phyloP scores from a whole-genome alignment of 1,284 basidiomycete species.

The Agaricales sp. region DNA sequence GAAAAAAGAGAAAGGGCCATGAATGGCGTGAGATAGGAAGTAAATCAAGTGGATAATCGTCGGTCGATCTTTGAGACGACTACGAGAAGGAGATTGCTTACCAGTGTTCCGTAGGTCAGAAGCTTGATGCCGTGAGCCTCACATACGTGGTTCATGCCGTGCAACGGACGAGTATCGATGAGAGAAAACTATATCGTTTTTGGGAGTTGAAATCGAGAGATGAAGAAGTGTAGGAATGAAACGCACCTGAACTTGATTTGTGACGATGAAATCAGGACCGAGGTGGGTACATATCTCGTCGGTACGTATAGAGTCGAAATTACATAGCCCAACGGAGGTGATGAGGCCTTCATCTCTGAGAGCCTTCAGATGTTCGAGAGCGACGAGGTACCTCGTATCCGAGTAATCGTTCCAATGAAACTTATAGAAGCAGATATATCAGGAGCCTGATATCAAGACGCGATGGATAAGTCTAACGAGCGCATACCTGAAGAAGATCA shows the following conservation, averaged over 20 bases:
- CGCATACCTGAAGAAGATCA: conserved; percentile 18
- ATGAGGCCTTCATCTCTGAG: conserved; percentile 32
- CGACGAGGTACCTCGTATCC: conserved; percentile 55
- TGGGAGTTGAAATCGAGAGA: conserved; percentile 5
- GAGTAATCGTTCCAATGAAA: conserved; percentile 32
- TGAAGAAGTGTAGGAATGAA: conserved; percentile 5
- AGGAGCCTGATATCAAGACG: background rate
- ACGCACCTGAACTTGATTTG: conserved; percentile 73
- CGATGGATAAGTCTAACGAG: background rate
- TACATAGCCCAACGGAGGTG: conserved; percentile 62
- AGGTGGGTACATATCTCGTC: conserved; percentile 60
- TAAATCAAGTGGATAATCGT: background rate
- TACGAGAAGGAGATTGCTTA: conserved; percentile 22
- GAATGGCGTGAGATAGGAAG: conserved; percentile 4
- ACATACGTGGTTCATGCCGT: conserved; percentile 71
- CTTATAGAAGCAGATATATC: conserved; percentile 4
- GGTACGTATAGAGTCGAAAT: conserved; percentile 65
- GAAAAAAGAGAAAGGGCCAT: conserved; percentile 8
- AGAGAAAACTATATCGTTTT: conserved; percentile 53
- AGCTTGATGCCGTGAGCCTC: conserved; percentile 62
- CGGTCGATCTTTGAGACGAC: background rate
- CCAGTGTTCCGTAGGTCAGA: conserved; percentile 73
- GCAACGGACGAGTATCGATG: conserved; percentile 66
- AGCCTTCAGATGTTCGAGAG: conserved; percentile 44
- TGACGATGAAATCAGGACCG: conserved; percentile 59